phyloP scores from a whole-genome alignment of 2,329 filamentous ascomycete species.

The Beauveria scarabaeidicola region DNA sequence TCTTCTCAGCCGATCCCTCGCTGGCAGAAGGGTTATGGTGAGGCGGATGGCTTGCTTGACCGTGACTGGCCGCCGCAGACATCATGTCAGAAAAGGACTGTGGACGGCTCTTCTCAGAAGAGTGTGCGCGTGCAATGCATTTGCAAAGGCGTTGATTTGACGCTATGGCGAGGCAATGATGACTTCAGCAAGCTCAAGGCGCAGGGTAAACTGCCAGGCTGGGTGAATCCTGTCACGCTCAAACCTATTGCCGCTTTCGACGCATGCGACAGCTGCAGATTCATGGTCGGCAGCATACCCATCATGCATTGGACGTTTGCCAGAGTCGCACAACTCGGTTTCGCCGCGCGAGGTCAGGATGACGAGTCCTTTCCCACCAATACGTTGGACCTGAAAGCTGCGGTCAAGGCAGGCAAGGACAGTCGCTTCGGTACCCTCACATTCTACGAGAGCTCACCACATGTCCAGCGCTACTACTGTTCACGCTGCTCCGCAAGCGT shows the following conservation, averaged over 20 bases:
- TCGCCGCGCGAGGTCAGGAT: slow-evolving; percentile 9
- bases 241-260: slow-evolving; percentile 34
- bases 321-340: slow-evolving; percentile 30
- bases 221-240: slow-evolving; percentile 33
- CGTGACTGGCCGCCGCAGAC: slow-evolving; percentile 21
- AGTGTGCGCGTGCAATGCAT: slow-evolving; percentile 33
- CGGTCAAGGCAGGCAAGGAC: slow-evolving; percentile 25
- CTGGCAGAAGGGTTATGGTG: slow-evolving; percentile 21
- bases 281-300: slow-evolving; percentile 34
- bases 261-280: slow-evolving; percentile 39
- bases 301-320: slow-evolving; percentile 38
- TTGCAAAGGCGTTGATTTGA: slow-evolving; percentile 37
- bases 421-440: slow-evolving; percentile 33
- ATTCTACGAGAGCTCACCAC: slow-evolving; percentile 34
- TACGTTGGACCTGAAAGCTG: slow-evolving; percentile 22
- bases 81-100: slow-evolving; percentile 13
- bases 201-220: slow-evolving; percentile 28
- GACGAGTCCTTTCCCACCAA: slow-evolving; percentile 11
- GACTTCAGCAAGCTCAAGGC: slow-evolving; percentile 21
- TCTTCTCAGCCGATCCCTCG: slow-evolving; percentile 19
- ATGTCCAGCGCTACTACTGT: slow-evolving; percentile 41
- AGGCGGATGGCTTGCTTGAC: slow-evolving; percentile 18
- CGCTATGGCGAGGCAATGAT: slow-evolving; percentile 26
- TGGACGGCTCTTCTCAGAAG: slow-evolving; percentile 12
- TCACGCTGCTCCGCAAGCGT: slow-evolving; percentile 36